Percentiles rank a stretch among this genome's conserved stretches.
Conservation (phyloP, 2,329 filamentous ascomycete species). For the Claviceps citrina region DNA sequence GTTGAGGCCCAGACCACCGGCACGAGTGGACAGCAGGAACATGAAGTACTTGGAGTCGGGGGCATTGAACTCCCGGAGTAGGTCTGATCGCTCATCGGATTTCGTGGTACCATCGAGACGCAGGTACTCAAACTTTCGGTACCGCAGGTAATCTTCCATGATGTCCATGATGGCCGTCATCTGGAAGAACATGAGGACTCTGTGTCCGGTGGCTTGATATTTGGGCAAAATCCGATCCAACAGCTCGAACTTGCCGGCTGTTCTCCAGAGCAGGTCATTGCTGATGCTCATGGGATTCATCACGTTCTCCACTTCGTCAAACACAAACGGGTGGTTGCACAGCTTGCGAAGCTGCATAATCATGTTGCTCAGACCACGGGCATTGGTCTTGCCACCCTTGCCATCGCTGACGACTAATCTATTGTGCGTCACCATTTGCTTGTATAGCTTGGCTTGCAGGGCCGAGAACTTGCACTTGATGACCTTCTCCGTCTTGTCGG, state of each 20-base stretch:
- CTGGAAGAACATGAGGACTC: constrained; percentile 99
- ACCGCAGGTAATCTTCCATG: constrained; percentile 93
- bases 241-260: constrained; percentile 91
- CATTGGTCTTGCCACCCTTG: constrained; percentile 85
- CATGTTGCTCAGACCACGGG: constrained; percentile 97
- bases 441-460: constrained; percentile 84
- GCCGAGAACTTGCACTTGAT: constrained; percentile 98
- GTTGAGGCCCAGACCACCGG: constrained; percentile 93
- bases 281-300: constrained; percentile 83
- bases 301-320: constrained; percentile 93
- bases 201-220: constrained; percentile 79
- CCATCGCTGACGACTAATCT: constrained; percentile 87
- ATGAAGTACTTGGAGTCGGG: constrained; percentile 89
- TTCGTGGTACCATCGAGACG: constrained; percentile 95
- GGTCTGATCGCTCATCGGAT: constrained; percentile 86
- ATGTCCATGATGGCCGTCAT: constrained; percentile 99
- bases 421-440: constrained; percentile 93
- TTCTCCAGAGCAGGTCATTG: constrained; percentile 90
- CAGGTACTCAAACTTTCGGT: constrained; percentile 69
- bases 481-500: constrained; percentile 98
- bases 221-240: constrained; percentile 86
- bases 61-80: constrained; percentile 78
- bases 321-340: constrained; percentile 98
- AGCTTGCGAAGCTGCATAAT: constrained; percentile 98
- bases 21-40: constrained; percentile 95